Evolutionary conservation across 2,329 filamentous ascomycete genomes (phyloP), one percentile per base, ranked within the genome.

Genomic region (Graphiopsis chlorocephala): DNA sequence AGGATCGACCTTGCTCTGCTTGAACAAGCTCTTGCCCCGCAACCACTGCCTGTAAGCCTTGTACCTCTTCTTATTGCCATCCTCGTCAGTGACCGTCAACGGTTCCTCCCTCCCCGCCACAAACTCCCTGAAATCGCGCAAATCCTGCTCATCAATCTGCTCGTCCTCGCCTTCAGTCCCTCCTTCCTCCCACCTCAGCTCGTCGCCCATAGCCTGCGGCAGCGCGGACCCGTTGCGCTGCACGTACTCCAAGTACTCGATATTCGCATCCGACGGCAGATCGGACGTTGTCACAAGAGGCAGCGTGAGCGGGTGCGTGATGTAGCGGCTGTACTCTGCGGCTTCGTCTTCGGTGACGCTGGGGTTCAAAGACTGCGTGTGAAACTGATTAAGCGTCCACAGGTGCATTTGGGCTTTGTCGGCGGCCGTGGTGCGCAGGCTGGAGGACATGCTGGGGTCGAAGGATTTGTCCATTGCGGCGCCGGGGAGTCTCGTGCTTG

Each of bases 31-130:
- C 81, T 97, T 98, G 20, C 94, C 94, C 67, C 88, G 86, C 74
- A 99, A 82, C 94, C 95, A 99, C 79, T 97, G 96, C 72, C 89
- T 83, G 78, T 99, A 99, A 11, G 93, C 91, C 79, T 97, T 98
- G 78, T 99, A 99, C 71, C 95, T 84, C 84, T 98, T 97, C 85
- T 96, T 98, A 47, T 85, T 84, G 53, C 88, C 84, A 76, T 98
- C 95, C 73, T 96, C 93, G 52, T 93, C 89, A 1, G 88, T 89
- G 15, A 98, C 94, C 2, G 92, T 96, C 61, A 99, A 80, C 20
- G 92, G 92, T 72, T 97, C 92, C 66, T 95, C 90, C 4, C 86
- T 87, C 14, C 95, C 86, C 50, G 84, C 86, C 64, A 97, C 77
- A 72, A 95, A 90, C 67, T 95, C 91, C 31, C 82, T 82, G 77